phyloP scores from a whole-genome alignment of 2,329 filamentous ascomycete genomes.

The Leptographium wingfieldii region DNA sequence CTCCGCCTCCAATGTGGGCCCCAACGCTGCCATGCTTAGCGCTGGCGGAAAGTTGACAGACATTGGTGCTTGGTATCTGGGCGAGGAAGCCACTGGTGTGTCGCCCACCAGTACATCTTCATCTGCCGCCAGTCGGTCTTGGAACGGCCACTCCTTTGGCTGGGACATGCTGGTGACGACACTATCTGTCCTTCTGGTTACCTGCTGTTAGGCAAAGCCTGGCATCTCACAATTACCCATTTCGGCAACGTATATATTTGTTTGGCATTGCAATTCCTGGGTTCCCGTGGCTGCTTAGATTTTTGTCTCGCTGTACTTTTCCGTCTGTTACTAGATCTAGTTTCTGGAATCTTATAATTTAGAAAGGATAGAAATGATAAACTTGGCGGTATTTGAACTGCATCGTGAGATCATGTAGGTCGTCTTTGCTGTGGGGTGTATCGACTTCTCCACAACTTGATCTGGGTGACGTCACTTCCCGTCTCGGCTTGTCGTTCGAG shows the following conservation, averaged over 20 bases:
- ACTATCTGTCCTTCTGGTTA: not conserved
- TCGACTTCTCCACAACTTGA: no score
- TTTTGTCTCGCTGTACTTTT: not conserved
- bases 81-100: conserved; percentile 35
- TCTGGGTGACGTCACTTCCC: no score
- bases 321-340: no score
- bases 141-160: not conserved
- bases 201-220: not conserved
- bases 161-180: not conserved
- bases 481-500: no score
- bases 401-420: no score
- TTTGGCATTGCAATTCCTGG: not conserved
- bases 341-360: no score
- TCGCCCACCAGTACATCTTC: conserved; percentile 17
- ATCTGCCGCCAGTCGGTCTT: not conserved
- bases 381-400: no score
- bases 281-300: not conserved
- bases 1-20: conserved; percentile 58
- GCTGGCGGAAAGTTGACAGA: conserved; percentile 57
- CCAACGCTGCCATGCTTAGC: conserved; percentile 59
- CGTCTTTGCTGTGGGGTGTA: no score
- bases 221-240: no score
- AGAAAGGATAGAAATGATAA: no score
- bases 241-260: no score
- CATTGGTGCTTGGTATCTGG: conserved; percentile 68